phyloP scores from a whole-genome alignment of 345 rosid genomes.

The Salix koriyanagi region DNA sequence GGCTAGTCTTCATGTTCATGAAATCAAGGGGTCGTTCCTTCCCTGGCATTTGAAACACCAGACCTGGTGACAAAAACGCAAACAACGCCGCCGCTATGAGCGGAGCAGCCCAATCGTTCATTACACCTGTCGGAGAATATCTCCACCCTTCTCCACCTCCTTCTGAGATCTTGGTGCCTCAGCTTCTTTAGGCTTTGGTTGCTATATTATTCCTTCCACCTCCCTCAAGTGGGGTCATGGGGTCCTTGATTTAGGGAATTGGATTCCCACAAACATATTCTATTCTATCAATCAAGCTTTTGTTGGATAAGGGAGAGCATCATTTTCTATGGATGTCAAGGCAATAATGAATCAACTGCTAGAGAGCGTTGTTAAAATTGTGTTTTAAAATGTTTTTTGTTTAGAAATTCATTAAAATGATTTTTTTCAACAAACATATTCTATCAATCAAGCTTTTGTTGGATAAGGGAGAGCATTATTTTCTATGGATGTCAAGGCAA shows the following conservation, averaged over 20 bases:
- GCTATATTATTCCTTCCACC: neutral
- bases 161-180: no score
- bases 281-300: neutral
- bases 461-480: no score
- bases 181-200: neutral
- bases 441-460: no score
- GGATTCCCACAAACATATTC: conserved; percentile 23
- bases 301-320: conserved; percentile 20
- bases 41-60: conserved; percentile 70
- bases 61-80: conserved; percentile 71
- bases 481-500: no score
- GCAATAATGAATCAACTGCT: no score
- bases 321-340: neutral
- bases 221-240: no score
- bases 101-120: conserved; percentile 92
- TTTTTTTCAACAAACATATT: no score
- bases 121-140: neutral
- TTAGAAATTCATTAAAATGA: no score
- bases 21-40: conserved; percentile 61
- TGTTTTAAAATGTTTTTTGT: no score
- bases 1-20: conserved; percentile 83
- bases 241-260: conserved; percentile 3
- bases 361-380: fast-evolving
- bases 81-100: conserved; percentile 85
- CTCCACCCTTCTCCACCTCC: no score